Base-by-base conservation (phyloP, 768 basidiomycete species). In the Leccinum subgranulosum region DNA sequence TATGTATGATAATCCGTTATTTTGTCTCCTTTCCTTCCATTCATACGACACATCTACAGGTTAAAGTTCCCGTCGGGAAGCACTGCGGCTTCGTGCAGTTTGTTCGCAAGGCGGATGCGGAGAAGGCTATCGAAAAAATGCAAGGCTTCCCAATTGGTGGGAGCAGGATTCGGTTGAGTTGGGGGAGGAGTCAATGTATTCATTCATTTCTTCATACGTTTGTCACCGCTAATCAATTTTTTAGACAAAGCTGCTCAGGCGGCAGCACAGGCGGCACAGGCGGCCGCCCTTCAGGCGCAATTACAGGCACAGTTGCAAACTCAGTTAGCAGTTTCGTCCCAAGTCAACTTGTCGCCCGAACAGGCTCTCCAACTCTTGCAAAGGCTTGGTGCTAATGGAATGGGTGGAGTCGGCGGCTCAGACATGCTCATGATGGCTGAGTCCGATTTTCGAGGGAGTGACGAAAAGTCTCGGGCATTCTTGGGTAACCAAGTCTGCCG, bases 61-160 rank as follows among this genome's bases (percentile, higher is more conserved):
- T 96, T 68, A 96, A 95, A 73, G 94, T 97, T n/a, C 94, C 94
- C 11, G 88, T 92, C 46, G 93, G 92, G 51, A 96, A 96, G 68
- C 91, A 94, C 62, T 97, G 94, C 65, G 94, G 94, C 1, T 97
- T 97, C 66, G 94, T 97, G 47, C 94, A 97, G 74, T 97, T 93
- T 66, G 90, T 96, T 27, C 83, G 87, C 62, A 94, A 96, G 73
- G 84, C 84, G 10, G 94, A 97, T 73, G 94, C 94, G 11, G 93
- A 95, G 72, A 80, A 84, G 36, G 93, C 94, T 9, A 97, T 97
- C 59, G 90, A 94, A 74, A 93, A 92, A 74, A 94, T 96, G 94
- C 94, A 96, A 76, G 94, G 93, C 25, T 96, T 94, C 70, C 92
- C 93, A 4, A 87, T 97, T 62, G 93, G 92, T 33, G 94, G 94